Evolutionary conservation across 768 basidiomycete species (phyloP), one percentile per base, ranked within the genome.

Genomic region (Tephrocybe sp.): DNA sequence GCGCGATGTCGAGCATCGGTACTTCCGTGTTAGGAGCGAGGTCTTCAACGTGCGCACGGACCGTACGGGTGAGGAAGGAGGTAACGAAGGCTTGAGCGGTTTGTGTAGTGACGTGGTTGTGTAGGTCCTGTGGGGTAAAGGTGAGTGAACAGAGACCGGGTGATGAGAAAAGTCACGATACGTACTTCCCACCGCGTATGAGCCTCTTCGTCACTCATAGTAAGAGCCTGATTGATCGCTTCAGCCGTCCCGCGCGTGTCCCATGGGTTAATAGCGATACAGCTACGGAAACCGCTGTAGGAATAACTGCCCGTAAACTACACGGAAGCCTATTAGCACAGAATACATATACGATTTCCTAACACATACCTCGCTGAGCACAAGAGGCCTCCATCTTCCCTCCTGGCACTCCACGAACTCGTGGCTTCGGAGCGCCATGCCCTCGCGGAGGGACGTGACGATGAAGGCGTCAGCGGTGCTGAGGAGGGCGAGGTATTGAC

Each of bases 321-420:
- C n/a, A 10, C 11, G 2, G n/a, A 3, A 18, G 24, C 15, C 34
- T 29, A 45, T 31, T 18, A 38, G 15, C 29, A n/a, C 11, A 13
- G n/a, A 21, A 49, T 16, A 3, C 7, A 33, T 12, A 13, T 29
- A 12, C 11, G 30, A 43, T 42, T 7, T 27, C 16, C 40, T 7
- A 25, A 34, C 18, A 65, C 76, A 6, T 39, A 86, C 86, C 74
- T 91, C 90, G 60, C 87, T 90, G 52, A 92, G 63, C 53, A 93
- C 83, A 24, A 93, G 76, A 0, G 88, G 85, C 45, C 89, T 70
- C 52, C 79, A 75, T 44, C 75, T 67, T 13, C 69, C 82, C 59
- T 88, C 85, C 63, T 92, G 91, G 59, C 89, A 92, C 64, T 90
- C 88, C 10, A 94, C 88, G 60, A 81, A 91, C 63, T 91, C 88